Evolutionary conservation across 2,329 filamentous ascomycete species (phyloP), one percentile per base, ranked within the genome.

Genomic region (Coniochaeta hoffmannii): DNA sequence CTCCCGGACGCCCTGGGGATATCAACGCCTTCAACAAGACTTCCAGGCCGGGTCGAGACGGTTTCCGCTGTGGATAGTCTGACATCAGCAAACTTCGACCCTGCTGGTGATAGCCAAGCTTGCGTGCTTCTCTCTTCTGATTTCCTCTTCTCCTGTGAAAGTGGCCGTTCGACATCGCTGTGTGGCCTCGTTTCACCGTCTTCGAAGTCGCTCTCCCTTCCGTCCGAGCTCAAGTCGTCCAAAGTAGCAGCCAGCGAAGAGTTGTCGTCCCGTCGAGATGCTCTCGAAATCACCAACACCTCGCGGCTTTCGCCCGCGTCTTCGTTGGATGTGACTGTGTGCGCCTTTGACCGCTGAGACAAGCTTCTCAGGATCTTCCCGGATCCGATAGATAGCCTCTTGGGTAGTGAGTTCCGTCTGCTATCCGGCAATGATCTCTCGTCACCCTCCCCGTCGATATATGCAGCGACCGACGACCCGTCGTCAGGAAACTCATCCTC

Each of bases 381-480:
- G 2, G 81, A 81, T 51, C 73, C 69, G 12, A 69, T 70, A 1
- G 81, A 83, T 2, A 82, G 65, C 17, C 76, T 73, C 52, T 77
- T 77, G 4, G 73, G 75, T 17, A 77, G 59, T 3, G 77, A 76
- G 14, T 65, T 63, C 22, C 70, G 68, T 53, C 66, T 70, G 61
- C 59, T 64, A 28, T 50, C 15, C 26, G 19, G 15, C 4, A 19
- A 58, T 58, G 56, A 46, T 60, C 66, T 44, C 54, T 57, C 11
- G n/a, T 78, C 77, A 11, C 77, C 77, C 28, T 85, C 78, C 31
- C 77, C 73, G 56, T 87, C 85, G 15, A 86, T 85, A 63, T 87
- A 79, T 0, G 88, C 88, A 3, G 86, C 89, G 19, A 89, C 76
- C 1, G 88, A 89, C 2, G 86, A 90, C 28, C 77, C 71, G 57